Percentiles rank a stretch among this genome's conserved stretches.
Conservation (phyloP, 345 rosid genomes). For the Camelina neglecta region DNA sequence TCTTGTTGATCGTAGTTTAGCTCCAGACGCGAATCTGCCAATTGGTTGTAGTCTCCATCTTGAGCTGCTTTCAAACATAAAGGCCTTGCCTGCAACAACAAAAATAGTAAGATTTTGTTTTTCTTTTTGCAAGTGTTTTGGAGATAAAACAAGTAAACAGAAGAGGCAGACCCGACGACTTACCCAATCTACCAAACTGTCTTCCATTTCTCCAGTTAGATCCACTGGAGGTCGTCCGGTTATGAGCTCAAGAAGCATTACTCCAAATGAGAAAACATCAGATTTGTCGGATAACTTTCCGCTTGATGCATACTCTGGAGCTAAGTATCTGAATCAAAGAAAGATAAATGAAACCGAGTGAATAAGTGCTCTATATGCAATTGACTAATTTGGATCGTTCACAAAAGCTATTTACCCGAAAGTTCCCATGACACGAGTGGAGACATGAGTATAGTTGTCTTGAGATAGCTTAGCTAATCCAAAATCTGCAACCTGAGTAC, state of each 20-base stretch:
- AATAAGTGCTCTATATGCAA: not conserved
- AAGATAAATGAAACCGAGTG: constrained; percentile 2
- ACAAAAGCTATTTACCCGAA: constrained; percentile 69
- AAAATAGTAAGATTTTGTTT: not conserved
- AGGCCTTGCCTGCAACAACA: constrained; percentile 71
- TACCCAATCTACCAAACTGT: constrained; percentile 93
- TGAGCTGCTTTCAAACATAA: constrained; percentile 55
- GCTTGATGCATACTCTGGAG: constrained; percentile 95
- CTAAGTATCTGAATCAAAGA: constrained; percentile 62
- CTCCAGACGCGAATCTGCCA: constrained; percentile 75
- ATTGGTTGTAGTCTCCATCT: constrained; percentile 53
- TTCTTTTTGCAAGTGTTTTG: not conserved
- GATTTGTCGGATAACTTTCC: constrained; percentile 91
- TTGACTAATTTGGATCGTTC: not conserved
- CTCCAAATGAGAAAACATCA: constrained; percentile 90
- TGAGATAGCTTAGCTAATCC: constrained; percentile 90
- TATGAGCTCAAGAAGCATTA: constrained; percentile 83
- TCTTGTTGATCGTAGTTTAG: constrained; percentile 56
- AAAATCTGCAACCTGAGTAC: constrained; percentile 86
- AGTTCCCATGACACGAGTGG: constrained; percentile 98
- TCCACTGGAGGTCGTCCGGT: constrained; percentile 80
- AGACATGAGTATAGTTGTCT: constrained; percentile 85
- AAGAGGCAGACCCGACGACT: not conserved
- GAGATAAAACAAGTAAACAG: not conserved
- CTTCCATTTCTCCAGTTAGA: constrained; percentile 63